Base-by-base conservation (phyloP, 1,284 basidiomycete genomes). In the Volvariella volvacea region DNA sequence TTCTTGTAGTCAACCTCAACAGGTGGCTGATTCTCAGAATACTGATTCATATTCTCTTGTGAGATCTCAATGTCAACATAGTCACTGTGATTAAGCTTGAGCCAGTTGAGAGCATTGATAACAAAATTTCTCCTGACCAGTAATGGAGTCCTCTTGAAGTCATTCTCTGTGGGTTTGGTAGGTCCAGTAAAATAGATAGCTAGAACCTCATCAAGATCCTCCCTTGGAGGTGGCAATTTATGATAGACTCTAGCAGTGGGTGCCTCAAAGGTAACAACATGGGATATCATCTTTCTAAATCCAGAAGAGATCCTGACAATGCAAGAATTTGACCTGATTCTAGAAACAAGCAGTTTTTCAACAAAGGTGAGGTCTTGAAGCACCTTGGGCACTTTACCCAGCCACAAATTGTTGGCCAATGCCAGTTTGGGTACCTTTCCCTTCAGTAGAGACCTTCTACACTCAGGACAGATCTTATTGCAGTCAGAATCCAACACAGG, bases 151-250 rank as follows among this genome's bases (percentile, higher is more conserved):
- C 59, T 30, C 20, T 57, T 54, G 14, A 57, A 55, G 16, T 67
- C 63, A 7, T 56, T 50, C 28, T 43, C 36, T 22, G 56, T 61
- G 2, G 3, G n/a, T n/a, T n/a, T n/a, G n/a, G n/a, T n/a, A n/a
- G n/a, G n/a, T n/a, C 66, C 64, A n/a, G 62, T 60, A 48, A 59
- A 69, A 6, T 68, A 40, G 31, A 66, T 48, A 19, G 61, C 62
- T 3, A 70, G n/a, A n/a, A n/a, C n/a, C n/a, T n/a, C n/a, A n/a
- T n/a, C n/a, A n/a, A n/a, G n/a, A n/a, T n/a, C n/a, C n/a, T n/a
- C n/a, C n/a, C n/a, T n/a, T n/a, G n/a, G n/a, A n/a, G n/a, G 66
- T 8, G 67, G 68, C 9, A 70, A 48, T 9, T 46, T 48, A 8
- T 53, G 37, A 50, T 64, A 64, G 2, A 70, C 41, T 44, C 64